Base-by-base conservation (phyloP, 164 flowering plant genomes). In the Litsea cubeba region DNA sequence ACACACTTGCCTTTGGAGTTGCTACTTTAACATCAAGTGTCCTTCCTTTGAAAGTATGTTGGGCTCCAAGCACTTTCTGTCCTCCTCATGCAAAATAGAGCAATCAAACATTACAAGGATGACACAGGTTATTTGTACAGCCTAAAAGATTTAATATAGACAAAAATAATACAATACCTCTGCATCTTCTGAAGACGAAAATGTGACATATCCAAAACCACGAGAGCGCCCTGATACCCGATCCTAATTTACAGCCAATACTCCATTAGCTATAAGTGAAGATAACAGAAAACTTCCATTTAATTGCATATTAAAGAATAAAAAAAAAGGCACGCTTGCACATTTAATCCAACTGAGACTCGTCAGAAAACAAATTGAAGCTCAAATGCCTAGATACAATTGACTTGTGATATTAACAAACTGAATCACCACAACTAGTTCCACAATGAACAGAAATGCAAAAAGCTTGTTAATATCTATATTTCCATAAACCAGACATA, bases 141-240 rank as follows among this genome's bases (percentile, higher is more conserved):
- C 50, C 50, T 22, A 74, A 32, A 66, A 65, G 50, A 50, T 57
- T 58, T 54, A 12, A 57, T 14, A 4, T 4, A 30, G 22, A 67
- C 23, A 12, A 30, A 3, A 22, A 20, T 57, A 25, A 24, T 20
- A 17, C 54, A 18, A 72, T 71, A 72, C 79, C 74, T 74, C 57
- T 65, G 76, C 76, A 74, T 78, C 80, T 78, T 78, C 77, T 18
- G 54, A 74, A 74, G 74, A 50, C 2, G 80, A 54, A 70, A 73
- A 78, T 17, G 76, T 70, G 14, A 74, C 80, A 78, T 74, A 78
- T 18, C 77, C 80, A 78, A 78, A 70, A 74, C 80, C 77, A 64
- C 77, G 76, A 1, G 80, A 78, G 49, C 77, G 74, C 40, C 73
- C 73, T 35, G 77, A 72, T 74, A 68, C 75, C 69, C 71, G 80